Conservation (phyloP, 257 asterid species). For the Buddleja alternifolia region DNA sequence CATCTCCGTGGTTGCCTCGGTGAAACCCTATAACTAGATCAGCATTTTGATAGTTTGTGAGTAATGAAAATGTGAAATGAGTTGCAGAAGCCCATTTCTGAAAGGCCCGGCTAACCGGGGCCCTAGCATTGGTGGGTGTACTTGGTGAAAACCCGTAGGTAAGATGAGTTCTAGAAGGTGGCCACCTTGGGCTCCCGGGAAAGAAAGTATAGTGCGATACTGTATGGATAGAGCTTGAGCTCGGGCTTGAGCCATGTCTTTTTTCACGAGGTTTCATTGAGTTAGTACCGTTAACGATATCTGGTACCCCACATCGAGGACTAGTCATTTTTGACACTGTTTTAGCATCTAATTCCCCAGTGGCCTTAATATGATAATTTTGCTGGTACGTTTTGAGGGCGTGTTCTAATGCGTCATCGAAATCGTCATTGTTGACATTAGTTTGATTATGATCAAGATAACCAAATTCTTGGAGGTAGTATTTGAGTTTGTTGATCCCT, state of each 20-base stretch:
- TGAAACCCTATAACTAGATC: conserved; percentile 36
- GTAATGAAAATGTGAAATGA: conserved; percentile 17
- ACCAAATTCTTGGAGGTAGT: conserved; percentile 20
- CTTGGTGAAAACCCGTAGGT: conserved; percentile 7
- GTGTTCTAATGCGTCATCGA: conserved; percentile 19
- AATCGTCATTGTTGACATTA: conserved; percentile 1
- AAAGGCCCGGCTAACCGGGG: conserved; percentile 18
- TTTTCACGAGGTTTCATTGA: conserved; percentile 15
- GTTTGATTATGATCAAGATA: conserved; percentile 18
- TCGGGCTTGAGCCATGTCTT: background rate
- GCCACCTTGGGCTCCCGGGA: conserved; percentile 26
- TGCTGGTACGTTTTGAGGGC: conserved; percentile 23
- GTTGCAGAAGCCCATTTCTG: conserved; percentile 19
- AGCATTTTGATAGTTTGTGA: background rate
- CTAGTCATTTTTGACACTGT: conserved; percentile 24
- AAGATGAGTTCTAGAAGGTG: conserved; percentile 20
- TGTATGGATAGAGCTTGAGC: background rate
- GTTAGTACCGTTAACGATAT: conserved; percentile 28
- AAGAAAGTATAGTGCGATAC: conserved; percentile 30
- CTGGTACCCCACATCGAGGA: conserved; percentile 32
- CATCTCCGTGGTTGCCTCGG: conserved; percentile 32
- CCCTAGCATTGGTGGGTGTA: background rate
- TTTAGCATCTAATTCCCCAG: conserved; percentile 23
- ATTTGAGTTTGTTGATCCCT: conserved; percentile 20
- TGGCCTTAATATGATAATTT: conserved; percentile 26